phyloP scores from a whole-genome alignment of 352 stramenopile species.

The Phytopythium ostracodes region DNA sequence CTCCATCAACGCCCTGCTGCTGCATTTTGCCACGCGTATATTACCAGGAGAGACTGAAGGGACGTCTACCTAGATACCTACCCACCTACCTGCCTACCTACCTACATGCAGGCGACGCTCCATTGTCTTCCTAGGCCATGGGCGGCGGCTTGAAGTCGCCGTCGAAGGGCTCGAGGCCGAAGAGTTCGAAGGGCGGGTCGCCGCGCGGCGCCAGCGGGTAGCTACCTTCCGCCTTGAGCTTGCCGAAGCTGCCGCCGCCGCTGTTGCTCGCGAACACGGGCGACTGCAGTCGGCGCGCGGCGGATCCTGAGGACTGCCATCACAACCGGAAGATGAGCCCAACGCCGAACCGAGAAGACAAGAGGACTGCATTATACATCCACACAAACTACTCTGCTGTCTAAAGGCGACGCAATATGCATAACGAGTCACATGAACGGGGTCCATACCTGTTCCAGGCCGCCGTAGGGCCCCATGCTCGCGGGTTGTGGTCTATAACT shows the following conservation, averaged over 20 bases:
- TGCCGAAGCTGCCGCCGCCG: not conserved
- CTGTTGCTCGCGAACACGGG: not conserved
- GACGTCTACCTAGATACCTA: not conserved
- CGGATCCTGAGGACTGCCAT: constrained; percentile 2
- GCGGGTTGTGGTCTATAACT: constrained; percentile 41
- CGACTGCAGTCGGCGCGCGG: constrained; percentile 5
- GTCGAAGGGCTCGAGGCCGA: constrained; percentile 20
- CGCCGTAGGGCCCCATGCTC: constrained; percentile 40
- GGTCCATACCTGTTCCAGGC: constrained; percentile 60
- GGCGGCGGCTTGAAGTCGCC: constrained; percentile 16
- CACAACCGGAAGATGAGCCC: not conserved
- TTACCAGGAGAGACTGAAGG: not conserved
- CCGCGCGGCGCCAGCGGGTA: constrained; percentile 5
- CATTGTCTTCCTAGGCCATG: not conserved
- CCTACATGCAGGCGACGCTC: not conserved
- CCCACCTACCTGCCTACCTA: not conserved
- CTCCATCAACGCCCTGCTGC: not conserved
- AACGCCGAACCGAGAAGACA: not conserved
- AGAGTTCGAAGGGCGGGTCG: constrained; percentile 17
- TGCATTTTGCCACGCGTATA: not conserved
- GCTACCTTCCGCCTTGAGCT: constrained; percentile 1
- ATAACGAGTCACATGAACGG: constrained; percentile 1
- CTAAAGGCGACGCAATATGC: not conserved
- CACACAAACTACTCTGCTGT: not conserved
- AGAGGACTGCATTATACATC: not conserved